Evolutionary conservation across 1,284 basidiomycete genomes (phyloP), one percentile per base, ranked within the genome.

Genomic region (Moesziomyces aphidis): DNA sequence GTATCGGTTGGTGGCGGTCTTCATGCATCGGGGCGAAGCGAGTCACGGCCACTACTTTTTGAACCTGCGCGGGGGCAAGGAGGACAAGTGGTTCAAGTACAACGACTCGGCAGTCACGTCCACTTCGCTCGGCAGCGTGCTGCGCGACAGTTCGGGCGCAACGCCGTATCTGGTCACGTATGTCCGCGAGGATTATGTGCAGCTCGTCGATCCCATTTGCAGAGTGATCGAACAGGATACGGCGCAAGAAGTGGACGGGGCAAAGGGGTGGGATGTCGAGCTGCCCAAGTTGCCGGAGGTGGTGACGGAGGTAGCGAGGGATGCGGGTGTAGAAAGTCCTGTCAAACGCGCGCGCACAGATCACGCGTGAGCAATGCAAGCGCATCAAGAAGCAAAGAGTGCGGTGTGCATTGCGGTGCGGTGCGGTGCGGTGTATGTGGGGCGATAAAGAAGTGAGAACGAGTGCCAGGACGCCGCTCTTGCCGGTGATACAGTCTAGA

Each of bases 1-100:
- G 55, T 99, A 98, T 83, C 93, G 96, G 80, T 88, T 99, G 45
- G 94, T 93, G 0, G 93, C 93, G 15, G 95, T 98, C 15, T 99
- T 98, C 86, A 93, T 98, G 78, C 96, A 99, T 85, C 91, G 96
- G 17, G 81, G 83, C 31, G 82, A 84, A 44, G 83, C 83, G 19
- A 74, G 75, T 19, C 82, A 83, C 57, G 83, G 83, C 10, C 83
- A 84, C 61, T 83, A 83, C 64, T 84, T 81, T 55, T 34, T 84
- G 13, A 75, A 82, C 52, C 71, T 81, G 62, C 68, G 81, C 24
- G 65, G 67, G 1, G 58, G 50, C 1, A 43, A 59, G 3, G 24
- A 39, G n/a, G 50, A 53, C 19, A 65, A 52, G 34, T 84, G 83
- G 83, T 75, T 77, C 70, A 78, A 77, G 59, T 79, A 78, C 69